Conservation (phyloP, 1,139 yeast genomes). For the Petasospora rhodanensis region DNA sequence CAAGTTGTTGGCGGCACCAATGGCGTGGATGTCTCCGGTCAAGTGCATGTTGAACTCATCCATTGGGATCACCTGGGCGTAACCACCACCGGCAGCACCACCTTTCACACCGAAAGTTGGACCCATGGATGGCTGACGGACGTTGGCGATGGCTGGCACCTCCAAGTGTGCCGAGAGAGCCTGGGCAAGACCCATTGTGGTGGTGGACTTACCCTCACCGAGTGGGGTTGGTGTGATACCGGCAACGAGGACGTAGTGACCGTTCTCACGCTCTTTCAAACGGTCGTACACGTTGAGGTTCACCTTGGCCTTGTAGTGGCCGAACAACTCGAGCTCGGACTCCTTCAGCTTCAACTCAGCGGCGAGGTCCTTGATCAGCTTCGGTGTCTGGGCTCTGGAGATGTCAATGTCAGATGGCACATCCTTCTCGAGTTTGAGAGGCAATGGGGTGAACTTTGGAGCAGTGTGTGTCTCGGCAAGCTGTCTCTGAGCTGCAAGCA, state of each 20-base stretch:
- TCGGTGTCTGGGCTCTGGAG: conserved; percentile 69
- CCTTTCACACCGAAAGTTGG: conserved; percentile 87
- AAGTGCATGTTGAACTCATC: conserved; percentile 83
- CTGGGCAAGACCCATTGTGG: conserved; percentile 76
- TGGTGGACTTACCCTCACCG: conserved; percentile 81
- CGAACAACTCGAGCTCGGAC: conserved; percentile 69
- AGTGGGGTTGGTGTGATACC: conserved; percentile 82
- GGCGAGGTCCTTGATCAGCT: conserved; percentile 59
- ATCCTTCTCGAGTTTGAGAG: conserved; percentile 46
- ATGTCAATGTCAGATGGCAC: conserved; percentile 77
- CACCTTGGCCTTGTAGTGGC: conserved; percentile 72
- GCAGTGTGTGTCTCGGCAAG: conserved; percentile 5
- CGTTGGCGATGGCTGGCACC: conserved; percentile 69
- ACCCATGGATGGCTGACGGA: conserved; percentile 85
- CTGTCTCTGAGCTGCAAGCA: conserved; percentile 53
- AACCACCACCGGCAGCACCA: conserved; percentile 90
- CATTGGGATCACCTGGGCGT: conserved; percentile 83
- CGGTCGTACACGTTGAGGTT: conserved; percentile 56
- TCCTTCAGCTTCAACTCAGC: conserved; percentile 43
- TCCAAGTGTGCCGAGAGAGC: conserved; percentile 74
- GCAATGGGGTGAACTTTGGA: conserved; percentile 38
- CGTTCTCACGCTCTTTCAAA: conserved; percentile 56
- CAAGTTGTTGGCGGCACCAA: conserved; percentile 73
- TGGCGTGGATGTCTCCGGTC: conserved; percentile 83
- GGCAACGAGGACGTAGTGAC: conserved; percentile 68